Evolutionary conservation across 331 rosid species (phyloP), one percentile per base, ranked within the genome.

Genomic region (Acacia concinna): DNA sequence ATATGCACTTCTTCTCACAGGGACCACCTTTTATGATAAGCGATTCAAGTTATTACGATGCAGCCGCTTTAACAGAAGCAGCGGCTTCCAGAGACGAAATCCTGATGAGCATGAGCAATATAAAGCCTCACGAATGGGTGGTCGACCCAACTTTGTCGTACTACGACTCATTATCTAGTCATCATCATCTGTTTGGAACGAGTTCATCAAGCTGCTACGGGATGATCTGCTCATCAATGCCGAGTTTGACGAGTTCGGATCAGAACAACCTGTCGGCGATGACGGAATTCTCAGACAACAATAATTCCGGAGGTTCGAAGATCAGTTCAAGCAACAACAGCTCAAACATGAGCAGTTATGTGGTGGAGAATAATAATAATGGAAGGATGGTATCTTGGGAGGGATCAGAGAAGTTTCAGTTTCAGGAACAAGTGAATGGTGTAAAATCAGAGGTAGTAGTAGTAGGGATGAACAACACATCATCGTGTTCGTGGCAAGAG

Each of bases 231-330:
- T 90, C 98, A 65, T 81, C 59, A 52, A 52, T 94, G 91, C 97
- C 98, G 27, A 88, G 94, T 34, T 80, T 94, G 74, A 89, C 94
- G 0, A 90, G 85, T 77, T 92, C 97, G 3, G 92, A 91, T 80
- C 88, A 86, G 4, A 89, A 86, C n/a, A 81, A 80, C 79, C 44
- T 86, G 79, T 83, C 94, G 9, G 83, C 86, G 38, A 83, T 89
- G 31, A 83, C 90, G 3, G 97, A 92, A 57, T 86, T 90, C 73
- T 90, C 97, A 0, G 94, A 92, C 27, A 91, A 85, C 74, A 85
- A 88, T 56, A 82, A 88, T 62, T 89, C 97, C 2, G 86, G 71
- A 40, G 86, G 71, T 46, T 81, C 93, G 0, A 84, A 80, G 43
- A 80, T 87, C 54, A 79, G 85, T 71, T 87, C 89, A 1, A 85